Evolutionary conservation across 1,284 basidiomycete species (phyloP).

Genomic region (Microbotryum intermedium): DNA sequence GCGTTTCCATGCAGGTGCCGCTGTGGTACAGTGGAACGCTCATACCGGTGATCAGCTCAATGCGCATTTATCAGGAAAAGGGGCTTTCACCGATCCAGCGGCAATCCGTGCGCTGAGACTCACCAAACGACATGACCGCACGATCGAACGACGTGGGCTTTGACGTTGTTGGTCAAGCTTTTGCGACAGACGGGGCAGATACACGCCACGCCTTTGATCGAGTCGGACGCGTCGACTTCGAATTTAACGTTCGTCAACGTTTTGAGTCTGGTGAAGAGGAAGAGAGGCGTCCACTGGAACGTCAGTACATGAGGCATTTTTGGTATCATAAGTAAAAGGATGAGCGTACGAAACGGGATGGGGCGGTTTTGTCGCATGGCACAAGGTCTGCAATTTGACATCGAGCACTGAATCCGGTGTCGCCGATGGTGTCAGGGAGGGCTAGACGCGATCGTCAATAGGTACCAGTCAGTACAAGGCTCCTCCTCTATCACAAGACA

Average conservation of each 20-base stretch:
- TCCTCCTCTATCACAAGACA: neutral
- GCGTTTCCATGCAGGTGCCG: conserved; percentile 31
- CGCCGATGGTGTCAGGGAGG: conserved; percentile 75
- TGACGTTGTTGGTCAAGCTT: conserved; percentile 63
- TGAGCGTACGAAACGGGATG: conserved; percentile 62
- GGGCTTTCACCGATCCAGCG: no score
- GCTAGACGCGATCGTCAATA: conserved; percentile 1
- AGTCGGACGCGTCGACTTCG: conserved; percentile 42
- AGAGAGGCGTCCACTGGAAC: neutral
- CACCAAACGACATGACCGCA: conserved; percentile 34
- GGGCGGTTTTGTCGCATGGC: conserved; percentile 61
- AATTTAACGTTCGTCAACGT: conserved; percentile 31
- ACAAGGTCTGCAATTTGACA: conserved; percentile 75
- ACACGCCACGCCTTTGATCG: conserved; percentile 46
- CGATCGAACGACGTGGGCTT: conserved; percentile 45
- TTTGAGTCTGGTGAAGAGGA: conserved; percentile 46
- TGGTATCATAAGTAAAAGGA: neutral
- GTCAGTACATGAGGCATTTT: neutral
- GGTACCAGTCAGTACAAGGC: neutral
- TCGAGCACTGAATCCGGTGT: conserved; percentile 57
- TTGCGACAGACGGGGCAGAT: conserved; percentile 87
- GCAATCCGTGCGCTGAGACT: no score
- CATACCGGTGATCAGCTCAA: neutral
- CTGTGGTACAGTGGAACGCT: neutral
- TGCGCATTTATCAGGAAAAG: neutral